These are phyloP conservation scores for Microbotryum scabiosae DNA, from an alignment of 1,284 basidiomycete genomes.

Conservation along the genomic window DNA sequence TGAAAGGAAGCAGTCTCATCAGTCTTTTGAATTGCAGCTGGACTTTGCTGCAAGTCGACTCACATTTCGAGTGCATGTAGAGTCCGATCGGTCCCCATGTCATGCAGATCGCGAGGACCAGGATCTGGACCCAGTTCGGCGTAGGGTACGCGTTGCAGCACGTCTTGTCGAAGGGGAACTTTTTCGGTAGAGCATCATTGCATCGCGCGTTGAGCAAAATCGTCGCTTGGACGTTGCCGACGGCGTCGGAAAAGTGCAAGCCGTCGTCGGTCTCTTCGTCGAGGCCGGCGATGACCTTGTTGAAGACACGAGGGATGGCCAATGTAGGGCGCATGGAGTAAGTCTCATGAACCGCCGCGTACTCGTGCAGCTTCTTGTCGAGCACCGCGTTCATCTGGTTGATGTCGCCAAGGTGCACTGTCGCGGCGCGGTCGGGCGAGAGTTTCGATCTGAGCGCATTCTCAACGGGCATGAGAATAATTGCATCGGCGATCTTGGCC, in stretches of 20 bases:
- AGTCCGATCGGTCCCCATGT: constrained; percentile 53
- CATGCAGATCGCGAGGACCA: constrained; percentile 51
- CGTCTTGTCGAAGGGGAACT: constrained; percentile 64
- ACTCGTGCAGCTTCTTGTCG: constrained; percentile 46
- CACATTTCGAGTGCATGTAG: constrained; percentile 40
- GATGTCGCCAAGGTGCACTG: constrained; percentile 35
- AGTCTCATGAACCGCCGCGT: not conserved
- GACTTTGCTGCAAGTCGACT: constrained; percentile 30
- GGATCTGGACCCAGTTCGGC: constrained; percentile 54
- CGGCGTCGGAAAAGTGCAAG: constrained; percentile 61
- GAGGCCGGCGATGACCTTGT: constrained; percentile 26
- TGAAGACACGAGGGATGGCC: constrained; percentile 25
- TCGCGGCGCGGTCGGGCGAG: constrained; percentile 50
- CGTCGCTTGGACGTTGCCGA: constrained; percentile 63
- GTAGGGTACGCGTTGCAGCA: constrained; percentile 71
- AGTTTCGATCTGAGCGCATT: constrained; percentile 55
- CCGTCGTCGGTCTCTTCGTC: constrained; percentile 62
- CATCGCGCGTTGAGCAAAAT: constrained; percentile 72
- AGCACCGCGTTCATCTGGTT: constrained; percentile 63
- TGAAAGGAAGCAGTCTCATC: not conserved
- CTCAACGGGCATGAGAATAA: constrained; percentile 70
- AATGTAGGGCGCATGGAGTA: not conserved
- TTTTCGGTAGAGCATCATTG: constrained; percentile 62
- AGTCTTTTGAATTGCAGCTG: not conserved
- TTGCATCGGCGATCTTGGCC: constrained; percentile 56